These are phyloP conservation scores for Epichloe gansuensis DNA, from an alignment of 2,329 filamentous ascomycete species.

Conservation along the genomic window DNA sequence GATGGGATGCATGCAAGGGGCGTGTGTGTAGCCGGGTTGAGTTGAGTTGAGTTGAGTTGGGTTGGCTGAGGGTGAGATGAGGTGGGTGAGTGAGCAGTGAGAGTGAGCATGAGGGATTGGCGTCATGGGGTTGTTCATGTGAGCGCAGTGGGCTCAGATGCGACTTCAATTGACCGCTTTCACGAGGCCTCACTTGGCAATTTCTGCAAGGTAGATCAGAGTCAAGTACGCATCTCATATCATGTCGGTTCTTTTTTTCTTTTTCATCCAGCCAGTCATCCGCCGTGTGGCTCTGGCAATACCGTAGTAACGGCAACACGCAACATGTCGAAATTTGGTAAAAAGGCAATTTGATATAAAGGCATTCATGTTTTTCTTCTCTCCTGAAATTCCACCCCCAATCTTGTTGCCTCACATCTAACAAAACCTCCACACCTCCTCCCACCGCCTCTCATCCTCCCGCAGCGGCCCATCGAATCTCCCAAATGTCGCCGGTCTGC, in stretches of 20 bases:
- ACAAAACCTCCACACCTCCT: slow-evolving; percentile 47
- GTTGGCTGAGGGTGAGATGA: not conserved
- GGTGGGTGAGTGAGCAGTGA: not conserved
- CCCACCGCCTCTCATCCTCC: slow-evolving; percentile 46
- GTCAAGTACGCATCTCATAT: too few relatives aligned
- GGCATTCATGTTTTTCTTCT: too few relatives aligned
- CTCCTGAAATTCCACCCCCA: too few relatives aligned
- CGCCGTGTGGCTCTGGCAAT: too few relatives aligned
- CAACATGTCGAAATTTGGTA: not conserved
- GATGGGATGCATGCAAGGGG: too few relatives aligned
- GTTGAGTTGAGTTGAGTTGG: not conserved
- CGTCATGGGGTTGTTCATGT: not conserved
- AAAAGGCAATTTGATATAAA: too few relatives aligned
- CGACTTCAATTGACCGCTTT: not conserved
- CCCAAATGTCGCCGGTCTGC: slow-evolving; percentile 50
- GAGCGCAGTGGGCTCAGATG: not conserved
- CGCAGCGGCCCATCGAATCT: slow-evolving; percentile 49
- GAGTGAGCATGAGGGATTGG: not conserved
- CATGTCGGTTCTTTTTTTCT: too few relatives aligned
- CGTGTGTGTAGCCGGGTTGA: not conserved
- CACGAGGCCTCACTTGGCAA: too few relatives aligned
- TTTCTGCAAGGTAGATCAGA: too few relatives aligned
- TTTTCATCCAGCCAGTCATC: too few relatives aligned
- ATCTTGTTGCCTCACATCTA: not conserved
- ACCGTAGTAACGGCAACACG: too few relatives aligned